Base-by-base conservation (phyloP, 2,329 filamentous ascomycete genomes). In the Alternaria sp. region DNA sequence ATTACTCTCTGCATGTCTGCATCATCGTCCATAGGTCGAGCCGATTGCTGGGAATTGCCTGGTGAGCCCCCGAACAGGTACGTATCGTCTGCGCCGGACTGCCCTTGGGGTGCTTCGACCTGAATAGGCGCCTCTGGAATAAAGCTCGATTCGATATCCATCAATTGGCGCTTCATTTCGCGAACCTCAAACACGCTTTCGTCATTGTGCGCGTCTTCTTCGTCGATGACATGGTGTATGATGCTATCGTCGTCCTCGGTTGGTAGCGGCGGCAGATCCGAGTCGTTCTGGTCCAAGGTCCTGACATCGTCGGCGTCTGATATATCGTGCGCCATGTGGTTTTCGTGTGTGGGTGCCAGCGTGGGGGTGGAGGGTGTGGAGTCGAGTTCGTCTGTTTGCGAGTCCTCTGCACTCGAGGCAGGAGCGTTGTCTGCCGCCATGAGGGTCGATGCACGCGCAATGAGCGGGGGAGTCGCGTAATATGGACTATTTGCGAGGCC, bases 111-210 rank as follows among this genome's bases (percentile, higher is more conserved):
- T 24, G 65, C 60, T 21, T 69, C 70, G 9, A 59, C 66, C 23
- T 70, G 67, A 6, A 73, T 63, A 3, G 83, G 83, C 2, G 80
- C 78, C 44, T 87, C 85, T 0, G 85, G 86, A 42, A 88, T 61
- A 65, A 88, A 88, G 68, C 85, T 88, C 3, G 86, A 88, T 70
- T 88, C 86, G 54, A 88, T 81, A 64, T 88, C 86, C 80, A 85
- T 82, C 62, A 88, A 72, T 62, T 84, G 84, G 56, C 82, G 80
- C 63, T 82, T 82, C 83, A 88, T 87, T 67, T 86, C 85, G 51
- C 78, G 78, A 72, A 88, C 85, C 65, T 86, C 81, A 34, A 87
- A 62, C 13, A 70, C 76, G 57, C 78, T 79, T 34, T 70, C 78
- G 39, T 80, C 79, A 53, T 71, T 73, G n/a, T 72, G 69, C 14